Conservation (phyloP, 1,139 yeast species). For the Hemisphaericaspora xylofermentans region DNA sequence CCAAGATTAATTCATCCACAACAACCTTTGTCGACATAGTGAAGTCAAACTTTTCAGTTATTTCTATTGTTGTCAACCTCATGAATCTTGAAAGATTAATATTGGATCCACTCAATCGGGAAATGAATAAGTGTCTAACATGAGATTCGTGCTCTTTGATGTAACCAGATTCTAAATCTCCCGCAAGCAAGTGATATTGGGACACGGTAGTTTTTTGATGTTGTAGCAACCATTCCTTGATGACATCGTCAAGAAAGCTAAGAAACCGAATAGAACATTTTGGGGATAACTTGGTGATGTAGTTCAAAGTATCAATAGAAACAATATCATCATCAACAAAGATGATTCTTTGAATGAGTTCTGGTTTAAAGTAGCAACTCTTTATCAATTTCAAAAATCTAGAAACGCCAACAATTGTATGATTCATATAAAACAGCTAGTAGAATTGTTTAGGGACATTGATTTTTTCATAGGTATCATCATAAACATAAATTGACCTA, state of each 20-base stretch:
- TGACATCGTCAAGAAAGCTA: not conserved
- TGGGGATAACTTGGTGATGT: not conserved
- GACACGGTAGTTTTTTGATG: not conserved
- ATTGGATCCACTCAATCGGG: not conserved
- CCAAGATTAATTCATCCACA: not conserved
- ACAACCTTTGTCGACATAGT: not conserved
- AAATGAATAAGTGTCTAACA: too few relatives aligned
- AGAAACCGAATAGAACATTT: not conserved
- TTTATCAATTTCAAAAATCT: too few relatives aligned
- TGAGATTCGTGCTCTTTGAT: not conserved
- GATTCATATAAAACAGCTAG: not conserved
- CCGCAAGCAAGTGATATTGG: not conserved
- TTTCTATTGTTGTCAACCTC: not conserved
- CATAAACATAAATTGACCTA: not conserved
- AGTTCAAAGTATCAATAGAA: not conserved
- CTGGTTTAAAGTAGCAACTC: not conserved
- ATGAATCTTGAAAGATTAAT: not conserved
- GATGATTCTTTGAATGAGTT: not conserved
- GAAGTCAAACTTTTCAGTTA: not conserved
- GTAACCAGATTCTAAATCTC: not conserved
- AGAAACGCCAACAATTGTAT: not conserved
- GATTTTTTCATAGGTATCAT: not conserved
- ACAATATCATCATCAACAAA: not conserved
- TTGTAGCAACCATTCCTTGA: not conserved
- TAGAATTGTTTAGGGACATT: not conserved